These are phyloP conservation scores for Achlya hypogyna DNA, from an alignment of 352 stramenopile species.

Conservation along the genomic window DNA sequence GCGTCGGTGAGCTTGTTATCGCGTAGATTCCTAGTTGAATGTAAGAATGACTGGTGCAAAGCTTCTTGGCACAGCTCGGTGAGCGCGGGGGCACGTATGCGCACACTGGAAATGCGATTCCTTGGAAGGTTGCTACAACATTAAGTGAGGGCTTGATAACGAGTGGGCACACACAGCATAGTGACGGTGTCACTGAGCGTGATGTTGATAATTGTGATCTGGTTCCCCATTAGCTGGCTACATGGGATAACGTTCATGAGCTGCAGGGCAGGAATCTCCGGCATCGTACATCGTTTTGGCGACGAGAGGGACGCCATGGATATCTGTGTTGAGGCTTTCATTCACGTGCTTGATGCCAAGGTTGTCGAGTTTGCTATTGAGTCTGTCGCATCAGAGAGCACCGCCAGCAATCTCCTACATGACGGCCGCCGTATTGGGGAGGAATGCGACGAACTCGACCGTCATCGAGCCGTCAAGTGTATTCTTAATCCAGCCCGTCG, in stretches of 20 bases:
- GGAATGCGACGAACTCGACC: background rate
- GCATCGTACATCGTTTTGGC: background rate
- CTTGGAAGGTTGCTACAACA: background rate
- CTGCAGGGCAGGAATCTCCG: background rate
- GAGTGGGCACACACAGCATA: background rate
- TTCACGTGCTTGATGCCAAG: background rate
- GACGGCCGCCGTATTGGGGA: background rate
- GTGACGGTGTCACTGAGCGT: background rate
- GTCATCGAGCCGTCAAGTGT: background rate
- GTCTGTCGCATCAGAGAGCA: background rate
- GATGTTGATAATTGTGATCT: background rate
- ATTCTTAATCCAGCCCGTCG: background rate
- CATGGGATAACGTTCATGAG: background rate
- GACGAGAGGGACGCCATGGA: background rate
- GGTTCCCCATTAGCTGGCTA: background rate
- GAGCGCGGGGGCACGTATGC: background rate
- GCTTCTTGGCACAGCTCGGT: background rate
- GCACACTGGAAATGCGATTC: background rate
- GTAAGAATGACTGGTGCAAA: background rate
- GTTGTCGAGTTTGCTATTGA: conserved; percentile 1
- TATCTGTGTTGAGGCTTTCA: background rate
- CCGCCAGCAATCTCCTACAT: background rate
- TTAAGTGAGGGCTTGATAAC: no score
- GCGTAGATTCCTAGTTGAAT: background rate
- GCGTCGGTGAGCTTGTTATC: background rate